Conservation (phyloP, 805 yeast genomes). For the Candida maris region DNA sequence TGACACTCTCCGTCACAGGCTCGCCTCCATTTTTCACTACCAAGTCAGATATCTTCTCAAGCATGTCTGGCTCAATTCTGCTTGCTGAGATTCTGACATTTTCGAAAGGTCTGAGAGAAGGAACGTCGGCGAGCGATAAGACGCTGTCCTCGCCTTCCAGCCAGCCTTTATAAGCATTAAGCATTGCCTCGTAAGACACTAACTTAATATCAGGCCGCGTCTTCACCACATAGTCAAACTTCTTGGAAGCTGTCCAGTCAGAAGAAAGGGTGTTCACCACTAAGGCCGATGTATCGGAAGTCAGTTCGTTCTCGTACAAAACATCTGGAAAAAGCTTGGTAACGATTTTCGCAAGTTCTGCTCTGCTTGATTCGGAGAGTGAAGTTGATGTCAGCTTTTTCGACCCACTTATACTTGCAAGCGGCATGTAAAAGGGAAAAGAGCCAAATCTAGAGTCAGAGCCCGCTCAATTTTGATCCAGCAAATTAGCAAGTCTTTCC, state of each 20-base stretch:
- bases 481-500: too few species aligned
- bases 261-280: constrained; percentile 22
- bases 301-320: constrained; percentile 24
- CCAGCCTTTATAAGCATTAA: constrained; percentile 49
- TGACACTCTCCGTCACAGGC: constrained; percentile 44
- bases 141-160: constrained; percentile 40
- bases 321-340: constrained; percentile 14
- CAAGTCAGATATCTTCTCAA: constrained; percentile 26
- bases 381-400: constrained; percentile 27
- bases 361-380: constrained; percentile 16
- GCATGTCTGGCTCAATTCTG: constrained; percentile 21
- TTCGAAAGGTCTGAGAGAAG: constrained; percentile 39
- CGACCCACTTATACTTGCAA: not conserved
- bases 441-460: too few species aligned
- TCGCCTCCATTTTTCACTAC: constrained; percentile 46
- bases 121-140: constrained; percentile 5
- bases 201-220: constrained; percentile 56
- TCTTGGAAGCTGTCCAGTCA: constrained; percentile 42
- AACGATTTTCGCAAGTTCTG: constrained; percentile 14
- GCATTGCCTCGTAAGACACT: constrained; percentile 45
- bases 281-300: constrained; percentile 23
- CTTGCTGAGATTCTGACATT: constrained; percentile 39
- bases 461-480: too few species aligned
- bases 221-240: constrained; percentile 47
- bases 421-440: too few species aligned